Percentiles rank a stretch among this genome's conserved stretches.
Conservation (phyloP, 192 early-diverging fungal genomes). For the Funneliformis geosporum region DNA sequence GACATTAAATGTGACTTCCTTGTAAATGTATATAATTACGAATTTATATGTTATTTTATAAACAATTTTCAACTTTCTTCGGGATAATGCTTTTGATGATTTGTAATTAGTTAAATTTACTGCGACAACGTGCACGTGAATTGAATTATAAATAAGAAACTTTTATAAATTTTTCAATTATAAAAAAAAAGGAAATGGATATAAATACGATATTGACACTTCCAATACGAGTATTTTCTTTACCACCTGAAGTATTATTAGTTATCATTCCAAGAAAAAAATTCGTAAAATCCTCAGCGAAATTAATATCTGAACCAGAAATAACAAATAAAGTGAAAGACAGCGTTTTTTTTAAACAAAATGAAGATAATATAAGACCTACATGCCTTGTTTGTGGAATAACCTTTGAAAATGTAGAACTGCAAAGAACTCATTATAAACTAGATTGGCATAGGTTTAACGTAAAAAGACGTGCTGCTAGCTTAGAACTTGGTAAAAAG, state of each 20-base stretch:
- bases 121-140: too few species aligned
- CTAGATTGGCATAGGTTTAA: constrained; percentile 63
- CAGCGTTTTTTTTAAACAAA: not conserved
- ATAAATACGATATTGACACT: not conserved
- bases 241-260: not conserved
- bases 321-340: not conserved
- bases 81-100: too few species aligned
- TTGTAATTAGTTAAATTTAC: too few species aligned
- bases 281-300: not conserved
- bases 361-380: constrained; percentile 16
- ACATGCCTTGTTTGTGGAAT: constrained; percentile 52
- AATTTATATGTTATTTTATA: too few species aligned
- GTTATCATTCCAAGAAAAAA: not conserved
- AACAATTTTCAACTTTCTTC: too few species aligned
- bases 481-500: constrained; percentile 32
- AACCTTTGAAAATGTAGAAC: constrained; percentile 35
- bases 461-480: constrained; percentile 47
- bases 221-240: constrained; percentile 14
- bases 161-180: too few species aligned
- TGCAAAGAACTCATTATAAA: constrained; percentile 52
- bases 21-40: too few species aligned
- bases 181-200: not conserved
- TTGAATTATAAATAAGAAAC: too few species aligned
- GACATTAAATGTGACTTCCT: too few species aligned
- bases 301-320: not conserved